Percentiles rank a stretch among this genome's conserved stretches.
These are phyloP conservation scores for Warburgia ugandensis DNA, from an alignment of 164 flowering plant species.

Conservation along the genomic window DNA sequence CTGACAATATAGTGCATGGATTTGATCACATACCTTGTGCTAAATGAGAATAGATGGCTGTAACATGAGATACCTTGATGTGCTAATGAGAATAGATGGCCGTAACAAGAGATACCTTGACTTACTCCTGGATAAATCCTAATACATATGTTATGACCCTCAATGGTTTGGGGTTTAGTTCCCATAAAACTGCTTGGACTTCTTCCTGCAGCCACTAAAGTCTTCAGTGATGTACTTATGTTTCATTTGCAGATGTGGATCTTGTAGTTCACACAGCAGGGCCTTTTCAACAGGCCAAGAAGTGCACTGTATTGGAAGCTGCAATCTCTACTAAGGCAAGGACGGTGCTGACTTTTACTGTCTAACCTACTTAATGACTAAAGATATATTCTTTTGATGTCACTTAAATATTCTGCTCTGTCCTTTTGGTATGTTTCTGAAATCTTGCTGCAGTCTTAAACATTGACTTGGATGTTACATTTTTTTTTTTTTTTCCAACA, in stretches of 20 bases:
- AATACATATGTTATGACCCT: neutral
- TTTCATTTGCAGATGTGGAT: conserved; percentile 61
- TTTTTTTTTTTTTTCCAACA: conserved; percentile 20
- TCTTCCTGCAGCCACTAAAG: neutral
- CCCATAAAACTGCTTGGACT: neutral
- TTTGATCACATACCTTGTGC: too few species aligned
- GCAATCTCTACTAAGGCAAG: conserved; percentile 88
- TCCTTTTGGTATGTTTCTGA: neutral
- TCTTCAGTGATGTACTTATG: neutral
- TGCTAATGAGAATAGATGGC: too few species aligned
- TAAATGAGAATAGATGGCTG: too few species aligned
- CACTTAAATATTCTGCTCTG: neutral
- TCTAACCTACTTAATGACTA: neutral
- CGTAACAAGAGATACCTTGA: too few species aligned
- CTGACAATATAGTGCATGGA: too few species aligned
- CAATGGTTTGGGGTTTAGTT: neutral
- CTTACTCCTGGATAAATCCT: too few species aligned
- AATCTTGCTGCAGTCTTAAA: neutral
- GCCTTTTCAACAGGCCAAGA: conserved; percentile 82
- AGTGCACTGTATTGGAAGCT: conserved; percentile 88
- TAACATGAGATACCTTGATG: too few species aligned
- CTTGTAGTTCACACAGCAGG: conserved; percentile 94
- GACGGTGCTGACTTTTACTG: conserved; percentile 1
- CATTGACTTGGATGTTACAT: neutral
- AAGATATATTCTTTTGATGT: neutral